Evolutionary conservation across 352 stramenopile genomes (phyloP).

Genomic region (Phytophthora foliorum): DNA sequence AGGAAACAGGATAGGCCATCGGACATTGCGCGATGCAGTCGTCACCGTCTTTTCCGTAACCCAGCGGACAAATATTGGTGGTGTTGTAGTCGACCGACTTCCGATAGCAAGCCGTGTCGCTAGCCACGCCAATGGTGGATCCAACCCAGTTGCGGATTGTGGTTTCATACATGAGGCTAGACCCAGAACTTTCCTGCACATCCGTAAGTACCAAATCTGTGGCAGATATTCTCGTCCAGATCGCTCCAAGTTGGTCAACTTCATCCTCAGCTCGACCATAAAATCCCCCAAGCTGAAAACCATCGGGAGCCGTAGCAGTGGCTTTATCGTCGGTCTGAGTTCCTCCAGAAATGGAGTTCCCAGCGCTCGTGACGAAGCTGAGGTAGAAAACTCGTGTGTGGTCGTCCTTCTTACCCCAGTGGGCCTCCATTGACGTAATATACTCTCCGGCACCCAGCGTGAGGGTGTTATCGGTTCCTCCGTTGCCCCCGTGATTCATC

Average conservation of each 20-base stretch:
- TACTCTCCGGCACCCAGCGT: conserved; percentile 31
- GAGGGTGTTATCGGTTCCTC: conserved; percentile 23
- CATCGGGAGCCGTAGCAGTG: conserved; percentile 20
- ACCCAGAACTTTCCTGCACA: conserved; percentile 3
- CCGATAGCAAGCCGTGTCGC: conserved; percentile 35
- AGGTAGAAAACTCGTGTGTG: conserved; percentile 37
- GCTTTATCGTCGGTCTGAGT: conserved; percentile 28
- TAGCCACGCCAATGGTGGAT: conserved; percentile 24
- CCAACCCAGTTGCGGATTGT: conserved; percentile 40
- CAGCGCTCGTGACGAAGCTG: conserved; percentile 29
- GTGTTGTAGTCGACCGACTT: conserved; percentile 33
- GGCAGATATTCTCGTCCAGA: conserved; percentile 37
- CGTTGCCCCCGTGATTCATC: conserved; percentile 29
- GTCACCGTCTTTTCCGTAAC: conserved; percentile 29
- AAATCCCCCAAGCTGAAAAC: conserved; percentile 32
- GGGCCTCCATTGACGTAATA: conserved; percentile 34
- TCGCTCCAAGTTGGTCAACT: conserved; percentile 37
- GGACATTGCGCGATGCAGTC: conserved; percentile 44
- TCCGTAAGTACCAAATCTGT: conserved; percentile 22
- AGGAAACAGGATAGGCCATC: conserved; percentile 42
- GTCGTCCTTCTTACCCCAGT: conserved; percentile 36
- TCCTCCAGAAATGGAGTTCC: conserved; percentile 33
- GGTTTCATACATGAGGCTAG: conserved; percentile 20
- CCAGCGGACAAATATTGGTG: conserved; percentile 38
- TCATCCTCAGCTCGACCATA: conserved; percentile 32